Evolutionary conservation across 768 basidiomycete genomes (phyloP), one percentile per base, ranked within the genome.

Genomic region (Termitomyces sp.): DNA sequence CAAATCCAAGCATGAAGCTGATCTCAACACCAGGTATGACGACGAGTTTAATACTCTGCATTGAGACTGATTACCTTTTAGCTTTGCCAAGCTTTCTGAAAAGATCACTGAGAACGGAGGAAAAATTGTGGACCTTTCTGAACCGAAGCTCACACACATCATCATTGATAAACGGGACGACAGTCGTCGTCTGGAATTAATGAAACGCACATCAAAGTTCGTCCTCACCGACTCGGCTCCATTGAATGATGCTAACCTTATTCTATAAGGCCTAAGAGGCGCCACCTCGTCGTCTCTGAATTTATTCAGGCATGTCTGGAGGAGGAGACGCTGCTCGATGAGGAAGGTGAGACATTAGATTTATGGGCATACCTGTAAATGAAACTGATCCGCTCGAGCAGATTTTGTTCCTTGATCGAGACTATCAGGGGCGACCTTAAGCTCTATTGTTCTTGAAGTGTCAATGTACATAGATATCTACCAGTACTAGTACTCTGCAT

Each of bases 121-220:
- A 1, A 78, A 71, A 46, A 63, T 94, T 7, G 85, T 79, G 11
- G 81, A 79, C 52, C 74, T 97, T 3, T 71, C 80, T 52, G 85
- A 97, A 49, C 78, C 86, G 22, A 91, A 87, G 65, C 73, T 98
- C 38, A 96, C 94, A 0, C 95, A 98, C 67, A 71, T 96, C 42
- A 74, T 97, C 39, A 66, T 94, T 50, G 89, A 94, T 72, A 89
- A 89, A 69, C 84, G 88, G 9, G 93, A 95, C 61, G 79, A 79
- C 45, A 85, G 81, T 59, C 83, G 92, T 35, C 84, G 91, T 51
- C 66, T 81, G 27, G 82, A 86, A 56, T 74, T 95, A 56, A 84
- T 86, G 63, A 81, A 80, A 62, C 80, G 78, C 44, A 91, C 91
- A 7, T 81, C 85, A 10, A 78, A 84, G 91, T 92, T 60, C 61